Conservation (phyloP, 768 basidiomycete genomes). For the Nevesoporus exiguus region DNA sequence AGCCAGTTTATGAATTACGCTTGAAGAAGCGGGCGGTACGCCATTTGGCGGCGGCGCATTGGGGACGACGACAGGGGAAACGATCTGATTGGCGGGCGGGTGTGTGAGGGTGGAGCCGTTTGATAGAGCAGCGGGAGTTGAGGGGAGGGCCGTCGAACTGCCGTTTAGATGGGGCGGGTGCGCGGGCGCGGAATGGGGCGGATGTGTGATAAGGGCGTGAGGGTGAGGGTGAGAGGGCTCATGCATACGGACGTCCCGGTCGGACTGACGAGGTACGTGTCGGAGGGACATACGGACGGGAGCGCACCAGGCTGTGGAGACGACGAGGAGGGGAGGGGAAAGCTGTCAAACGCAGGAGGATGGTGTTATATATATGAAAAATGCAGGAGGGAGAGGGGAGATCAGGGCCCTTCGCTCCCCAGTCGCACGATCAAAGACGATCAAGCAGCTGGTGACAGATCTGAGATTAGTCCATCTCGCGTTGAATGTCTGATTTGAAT, state of each 20-base stretch:
- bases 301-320: constrained; percentile 27
- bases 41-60: constrained; percentile 28
- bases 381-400: constrained; percentile 38
- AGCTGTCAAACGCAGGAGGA: constrained; percentile 40
- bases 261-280: constrained; percentile 56
- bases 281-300: constrained; percentile 50
- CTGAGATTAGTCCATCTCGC: constrained; percentile 43
- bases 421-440: constrained; percentile 64
- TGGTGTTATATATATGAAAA: constrained; percentile 58
- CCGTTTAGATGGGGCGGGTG: constrained; percentile 55
- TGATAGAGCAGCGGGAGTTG: constrained; percentile 41
- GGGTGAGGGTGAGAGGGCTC: constrained; percentile 46
- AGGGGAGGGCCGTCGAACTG: constrained; percentile 37
- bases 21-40: constrained; percentile 24
- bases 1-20: constrained; percentile 72
- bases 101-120: constrained; percentile 42
- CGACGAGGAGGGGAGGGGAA: constrained; percentile 47
- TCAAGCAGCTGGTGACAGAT: constrained; percentile 39
- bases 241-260: constrained; percentile 62
- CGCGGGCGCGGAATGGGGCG: constrained; percentile 31
- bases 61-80: constrained; percentile 47
- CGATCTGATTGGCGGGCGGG: constrained; percentile 36
- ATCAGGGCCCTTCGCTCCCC: constrained; percentile 43
- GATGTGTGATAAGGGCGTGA: constrained; percentile 42
- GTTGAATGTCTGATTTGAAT: constrained; percentile 39